phyloP scores from a whole-genome alignment of 2,329 filamentous ascomycete genomes.

The Waltergamsia citrina region DNA sequence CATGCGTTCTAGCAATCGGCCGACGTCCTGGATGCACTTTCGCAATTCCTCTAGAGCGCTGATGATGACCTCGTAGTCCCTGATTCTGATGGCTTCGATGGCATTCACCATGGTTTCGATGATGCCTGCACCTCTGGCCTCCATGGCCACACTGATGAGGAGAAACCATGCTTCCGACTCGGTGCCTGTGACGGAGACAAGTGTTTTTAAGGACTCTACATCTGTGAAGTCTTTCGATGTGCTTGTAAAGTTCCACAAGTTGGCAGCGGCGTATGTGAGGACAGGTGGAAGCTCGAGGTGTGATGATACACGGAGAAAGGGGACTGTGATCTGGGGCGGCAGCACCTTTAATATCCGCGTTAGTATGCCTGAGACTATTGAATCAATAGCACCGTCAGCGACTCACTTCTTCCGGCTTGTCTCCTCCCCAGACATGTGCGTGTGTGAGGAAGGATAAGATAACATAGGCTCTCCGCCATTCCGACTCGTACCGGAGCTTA shows the following conservation, averaged over 20 bases:
- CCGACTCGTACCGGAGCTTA: constrained; percentile 50
- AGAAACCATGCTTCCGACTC: constrained; percentile 94
- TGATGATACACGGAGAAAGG: constrained; percentile 61
- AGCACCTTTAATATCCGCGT: constrained; percentile 35
- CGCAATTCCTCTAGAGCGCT: constrained; percentile 56
- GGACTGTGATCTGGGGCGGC: constrained; percentile 68
- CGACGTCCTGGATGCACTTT: constrained; percentile 58
- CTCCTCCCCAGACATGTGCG: constrained; percentile 82
- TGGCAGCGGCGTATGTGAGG: constrained; percentile 80
- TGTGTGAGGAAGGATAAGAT: constrained; percentile 74
- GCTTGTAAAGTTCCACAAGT: constrained; percentile 76
- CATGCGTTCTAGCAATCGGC: constrained; percentile 66
- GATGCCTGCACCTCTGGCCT: constrained; percentile 66
- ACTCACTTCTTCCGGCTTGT: constrained; percentile 60
- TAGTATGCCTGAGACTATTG: constrained; percentile 5
- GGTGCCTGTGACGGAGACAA: constrained; percentile 82
- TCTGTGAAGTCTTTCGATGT: constrained; percentile 43
- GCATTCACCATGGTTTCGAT: constrained; percentile 72
- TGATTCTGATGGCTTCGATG: constrained; percentile 54
- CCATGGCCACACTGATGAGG: constrained; percentile 80
- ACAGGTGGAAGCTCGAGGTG: constrained; percentile 77
- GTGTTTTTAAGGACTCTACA: constrained; percentile 59
- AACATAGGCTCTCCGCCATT: constrained; percentile 77
- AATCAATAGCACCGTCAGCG: neutral
- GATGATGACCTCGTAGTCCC: constrained; percentile 52